These are phyloP conservation scores for Blastobotrys elegans DNA, from an alignment of 1,139 yeast genomes.

Conservation along the genomic window DNA sequence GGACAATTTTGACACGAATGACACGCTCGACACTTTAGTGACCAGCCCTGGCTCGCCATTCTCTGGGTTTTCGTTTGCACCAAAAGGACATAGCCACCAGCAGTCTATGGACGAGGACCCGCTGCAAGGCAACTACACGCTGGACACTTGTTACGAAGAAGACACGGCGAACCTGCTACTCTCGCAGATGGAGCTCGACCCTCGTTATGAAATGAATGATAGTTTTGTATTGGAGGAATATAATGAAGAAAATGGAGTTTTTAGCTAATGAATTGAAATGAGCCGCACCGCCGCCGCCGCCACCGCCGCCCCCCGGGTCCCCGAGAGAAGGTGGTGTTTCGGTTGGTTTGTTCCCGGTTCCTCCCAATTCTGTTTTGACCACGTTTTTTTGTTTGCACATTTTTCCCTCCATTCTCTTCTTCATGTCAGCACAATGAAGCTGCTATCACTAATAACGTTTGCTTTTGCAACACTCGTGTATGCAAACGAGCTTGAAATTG, in stretches of 20 bases:
- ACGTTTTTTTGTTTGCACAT: no score
- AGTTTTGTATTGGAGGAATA: neutral
- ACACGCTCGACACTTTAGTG: neutral
- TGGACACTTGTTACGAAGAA: neutral
- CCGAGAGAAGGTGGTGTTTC: no score
- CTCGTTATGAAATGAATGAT: neutral
- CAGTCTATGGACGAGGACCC: neutral
- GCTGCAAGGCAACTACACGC: neutral
- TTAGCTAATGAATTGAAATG: neutral
- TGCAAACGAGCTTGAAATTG: slow-evolving; percentile 13
- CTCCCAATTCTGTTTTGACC: no score
- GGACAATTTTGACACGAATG: neutral
- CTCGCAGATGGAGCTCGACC: slow-evolving; percentile 1
- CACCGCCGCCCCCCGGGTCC: neutral
- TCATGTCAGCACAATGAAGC: neutral
- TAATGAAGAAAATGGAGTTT: neutral
- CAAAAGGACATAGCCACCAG: neutral
- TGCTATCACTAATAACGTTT: neutral
- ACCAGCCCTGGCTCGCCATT: slow-evolving; percentile 6
- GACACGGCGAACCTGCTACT: slow-evolving; percentile 2
- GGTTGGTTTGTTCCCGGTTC: no score
- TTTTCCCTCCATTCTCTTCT: neutral
- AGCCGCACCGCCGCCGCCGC: neutral
- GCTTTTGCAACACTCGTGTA: neutral
- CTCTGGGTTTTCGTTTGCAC: slow-evolving; percentile 1